phyloP scores from a whole-genome alignment of 306 rosid genomes.

The Inga leiocalycina region DNA sequence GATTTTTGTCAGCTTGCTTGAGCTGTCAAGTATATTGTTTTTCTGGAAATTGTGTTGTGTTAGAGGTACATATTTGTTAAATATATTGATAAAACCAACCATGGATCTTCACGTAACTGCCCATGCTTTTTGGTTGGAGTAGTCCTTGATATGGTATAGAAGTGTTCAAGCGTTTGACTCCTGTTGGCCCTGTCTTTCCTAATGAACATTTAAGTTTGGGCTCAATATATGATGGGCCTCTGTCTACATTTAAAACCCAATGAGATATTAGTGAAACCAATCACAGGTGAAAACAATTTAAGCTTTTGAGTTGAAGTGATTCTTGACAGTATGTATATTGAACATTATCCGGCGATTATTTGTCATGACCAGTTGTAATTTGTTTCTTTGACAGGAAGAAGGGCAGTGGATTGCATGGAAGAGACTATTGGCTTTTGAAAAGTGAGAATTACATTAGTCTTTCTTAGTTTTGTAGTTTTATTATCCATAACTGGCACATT shows the following conservation, averaged over 20 bases:
- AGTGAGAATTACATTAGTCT: slow-evolving; percentile 54
- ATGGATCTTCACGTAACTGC: neutral
- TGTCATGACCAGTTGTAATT: slow-evolving; percentile 16
- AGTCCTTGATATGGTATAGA: neutral
- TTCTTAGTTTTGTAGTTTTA: neutral
- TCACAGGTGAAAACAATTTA: neutral
- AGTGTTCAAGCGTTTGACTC: neutral
- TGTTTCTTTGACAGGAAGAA: slow-evolving; percentile 74
- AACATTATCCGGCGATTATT: slow-evolving; percentile 17
- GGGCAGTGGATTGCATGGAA: slow-evolving; percentile 90
- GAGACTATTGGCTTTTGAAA: slow-evolving; percentile 82
- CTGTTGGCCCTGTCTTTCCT: neutral
- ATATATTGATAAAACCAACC: neutral
- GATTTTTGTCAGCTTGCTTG: neutral
- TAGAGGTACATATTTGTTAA: neutral
- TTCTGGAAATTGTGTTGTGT: neutral
- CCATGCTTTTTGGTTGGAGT: neutral
- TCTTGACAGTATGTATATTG: neutral
- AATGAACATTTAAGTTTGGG: neutral
- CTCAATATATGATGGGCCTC: neutral
- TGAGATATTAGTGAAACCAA: neutral
- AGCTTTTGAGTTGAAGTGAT: neutral
- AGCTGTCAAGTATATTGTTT: neutral
- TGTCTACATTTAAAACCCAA: neutral
- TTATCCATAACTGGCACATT: slow-evolving; percentile 14